Evolutionary conservation across 2,329 filamentous ascomycete species (phyloP).

Genomic region (Chaetomium sp.): DNA sequence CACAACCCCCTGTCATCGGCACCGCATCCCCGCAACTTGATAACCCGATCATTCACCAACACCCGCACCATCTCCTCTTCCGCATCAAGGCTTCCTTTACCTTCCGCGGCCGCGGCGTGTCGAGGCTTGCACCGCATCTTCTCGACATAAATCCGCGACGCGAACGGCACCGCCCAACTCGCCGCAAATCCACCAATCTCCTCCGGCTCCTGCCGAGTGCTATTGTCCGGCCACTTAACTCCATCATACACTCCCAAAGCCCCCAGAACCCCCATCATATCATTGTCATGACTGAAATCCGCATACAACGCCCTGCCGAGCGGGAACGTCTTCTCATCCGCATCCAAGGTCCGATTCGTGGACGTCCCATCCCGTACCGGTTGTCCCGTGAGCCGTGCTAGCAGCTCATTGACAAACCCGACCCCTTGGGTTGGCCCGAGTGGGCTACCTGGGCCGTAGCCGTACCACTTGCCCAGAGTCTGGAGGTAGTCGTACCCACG

Average conservation of each 20-base stretch:
- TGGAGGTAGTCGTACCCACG: slow-evolving; percentile 72
- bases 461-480: slow-evolving; percentile 78
- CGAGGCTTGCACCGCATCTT: slow-evolving; percentile 73
- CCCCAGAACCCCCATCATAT: slow-evolving; percentile 69
- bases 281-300: slow-evolving; percentile 89
- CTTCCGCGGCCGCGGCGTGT: slow-evolving; percentile 38
- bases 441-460: slow-evolving; percentile 67
- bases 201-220: slow-evolving; percentile 41
- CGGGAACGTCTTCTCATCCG: slow-evolving; percentile 63
- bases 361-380: slow-evolving; percentile 67
- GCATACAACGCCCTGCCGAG: slow-evolving; percentile 65
- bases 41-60: slow-evolving; percentile 76
- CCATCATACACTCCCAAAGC: slow-evolving; percentile 73
- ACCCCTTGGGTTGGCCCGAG: slow-evolving; percentile 80
- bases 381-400: slow-evolving; percentile 66
- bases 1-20: slow-evolving; percentile 68
- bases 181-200: slow-evolving; percentile 64
- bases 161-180: slow-evolving; percentile 77
- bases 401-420: slow-evolving; percentile 80
- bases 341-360: slow-evolving; percentile 72
- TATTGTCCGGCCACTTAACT: slow-evolving; percentile 52
- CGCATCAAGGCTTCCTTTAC: slow-evolving; percentile 35
- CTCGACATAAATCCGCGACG: slow-evolving; percentile 75
- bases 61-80: slow-evolving; percentile 63
- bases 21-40: slow-evolving; percentile 63